A percentile compares a stretch with the other conserved stretches of the same genome.
Evolutionary conservation across 331 rosid species (phyloP).

Genomic region (Malus hybrid): DNA sequence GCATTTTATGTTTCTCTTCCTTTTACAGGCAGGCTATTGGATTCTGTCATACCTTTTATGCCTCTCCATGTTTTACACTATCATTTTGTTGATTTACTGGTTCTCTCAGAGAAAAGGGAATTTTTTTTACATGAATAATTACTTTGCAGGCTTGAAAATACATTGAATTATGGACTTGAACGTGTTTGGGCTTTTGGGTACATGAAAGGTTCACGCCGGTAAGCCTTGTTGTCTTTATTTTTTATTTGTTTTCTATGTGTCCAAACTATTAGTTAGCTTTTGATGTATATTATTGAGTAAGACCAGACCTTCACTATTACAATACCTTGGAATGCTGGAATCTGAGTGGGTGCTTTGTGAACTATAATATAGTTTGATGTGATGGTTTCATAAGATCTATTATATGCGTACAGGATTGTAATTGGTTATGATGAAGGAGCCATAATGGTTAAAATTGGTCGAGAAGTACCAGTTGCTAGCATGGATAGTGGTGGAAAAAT

Average conservation of each 20-base stretch:
- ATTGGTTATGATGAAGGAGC: slow-evolving; percentile 50
- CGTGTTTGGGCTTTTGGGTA: slow-evolving; percentile 82
- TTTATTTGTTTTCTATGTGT: neutral
- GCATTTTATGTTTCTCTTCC: neutral
- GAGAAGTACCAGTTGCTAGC: slow-evolving; percentile 46
- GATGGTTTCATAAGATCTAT: neutral
- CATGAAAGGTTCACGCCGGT: slow-evolving; percentile 76
- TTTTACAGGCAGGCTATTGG: neutral
- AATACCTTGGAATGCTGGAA: neutral
- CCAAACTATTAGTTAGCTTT: neutral
- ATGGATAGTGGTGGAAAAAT: slow-evolving; percentile 26
- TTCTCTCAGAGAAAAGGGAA: neutral
- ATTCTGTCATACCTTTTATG: neutral
- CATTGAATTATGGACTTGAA: slow-evolving; percentile 68
- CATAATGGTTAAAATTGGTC: slow-evolving; percentile 46
- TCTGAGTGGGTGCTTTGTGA: neutral
- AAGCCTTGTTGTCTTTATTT: slow-evolving; percentile 14
- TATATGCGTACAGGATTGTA: slow-evolving; percentile 25
- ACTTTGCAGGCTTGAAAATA: slow-evolving; percentile 58
- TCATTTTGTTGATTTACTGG: neutral
- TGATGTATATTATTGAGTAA: neutral
- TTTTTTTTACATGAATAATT: neutral
- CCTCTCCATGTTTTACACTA: neutral
- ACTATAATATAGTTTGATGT: neutral
- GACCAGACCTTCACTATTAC: neutral